Evolutionary conservation across 371 early-diverging fungal species (phyloP).

Genomic region (Zychaea mexicana): DNA sequence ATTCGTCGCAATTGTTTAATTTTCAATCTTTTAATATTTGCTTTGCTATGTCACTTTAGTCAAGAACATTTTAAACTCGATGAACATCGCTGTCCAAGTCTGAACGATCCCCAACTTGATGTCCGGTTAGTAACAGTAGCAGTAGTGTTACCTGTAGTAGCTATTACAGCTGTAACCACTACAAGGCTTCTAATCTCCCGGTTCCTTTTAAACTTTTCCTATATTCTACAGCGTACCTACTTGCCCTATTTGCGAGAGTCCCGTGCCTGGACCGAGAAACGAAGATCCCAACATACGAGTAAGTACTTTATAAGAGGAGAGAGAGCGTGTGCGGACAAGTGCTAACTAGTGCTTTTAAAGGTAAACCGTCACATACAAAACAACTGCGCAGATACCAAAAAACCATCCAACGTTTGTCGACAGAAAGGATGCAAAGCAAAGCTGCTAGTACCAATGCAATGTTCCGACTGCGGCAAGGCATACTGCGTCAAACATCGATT

Average conservation of each 20-base stretch:
- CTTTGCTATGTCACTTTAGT: conserved; percentile 28
- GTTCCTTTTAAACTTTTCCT: neutral
- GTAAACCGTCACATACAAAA: conserved; percentile 65
- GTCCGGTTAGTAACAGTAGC: too few species aligned
- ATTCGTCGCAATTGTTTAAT: too few species aligned
- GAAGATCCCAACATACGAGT: conserved; percentile 63
- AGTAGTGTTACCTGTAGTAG: too few species aligned
- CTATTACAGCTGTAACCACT: neutral
- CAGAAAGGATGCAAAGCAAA: conserved; percentile 57
- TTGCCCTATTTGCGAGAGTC: conserved; percentile 65
- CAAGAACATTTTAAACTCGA: conserved; percentile 66
- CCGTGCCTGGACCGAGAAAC: conserved; percentile 65
- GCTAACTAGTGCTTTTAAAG: neutral
- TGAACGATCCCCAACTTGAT: conserved; percentile 49
- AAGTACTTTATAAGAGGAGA: neutral
- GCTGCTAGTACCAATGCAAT: conserved; percentile 58
- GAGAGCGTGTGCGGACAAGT: neutral
- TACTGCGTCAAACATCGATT: conserved; percentile 69
- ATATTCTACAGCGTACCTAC: conserved; percentile 49
- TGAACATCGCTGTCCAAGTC: conserved; percentile 53
- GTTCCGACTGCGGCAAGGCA: conserved; percentile 56
- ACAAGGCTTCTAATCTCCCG: too few species aligned
- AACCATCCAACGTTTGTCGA: conserved; percentile 58
- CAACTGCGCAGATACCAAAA: conserved; percentile 54
- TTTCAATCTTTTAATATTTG: neutral